Evolutionary conservation across 163 green algal genomes (phyloP), one percentile per base, ranked within the genome.

Genomic region (Picocystis sp.): DNA sequence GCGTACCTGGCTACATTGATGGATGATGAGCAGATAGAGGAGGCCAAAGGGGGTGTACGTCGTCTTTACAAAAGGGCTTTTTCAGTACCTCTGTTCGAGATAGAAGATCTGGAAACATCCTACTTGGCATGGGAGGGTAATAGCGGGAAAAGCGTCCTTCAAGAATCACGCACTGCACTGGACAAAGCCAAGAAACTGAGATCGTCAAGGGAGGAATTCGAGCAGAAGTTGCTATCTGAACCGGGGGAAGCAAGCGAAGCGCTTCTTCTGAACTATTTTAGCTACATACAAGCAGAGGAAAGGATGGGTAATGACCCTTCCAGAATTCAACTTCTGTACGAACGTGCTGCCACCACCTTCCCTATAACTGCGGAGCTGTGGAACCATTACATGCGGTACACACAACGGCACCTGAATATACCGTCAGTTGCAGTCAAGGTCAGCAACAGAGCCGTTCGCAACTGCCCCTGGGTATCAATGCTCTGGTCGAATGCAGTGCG

Each of bases 391-490:
- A 69, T 49, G 0, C 50, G 58, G 11, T 89, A 81, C 62, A 48
- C 88, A 55, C 72, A 92, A 58, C 38, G 49, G 12, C 19, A 58
- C 29, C 43, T 75, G 13, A 47, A 58, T 22, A 45, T 75, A 46
- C 56, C 62, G 11, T 43, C 44, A 10, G 35, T 79, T 0, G 53
- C 75, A 14, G 56, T 54, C 15, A 25, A 25, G 2, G 61, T 79
- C 10, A 89, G 83, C 46, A 49, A 47, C 17, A 69, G 79, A 13
- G 82, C 82, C 14, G 53, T 77, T 34, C 75, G 82, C 51, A 93
- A 93, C 71, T 94, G 84, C 65, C 80, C 81, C 43, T 94, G 84
- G 84, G 62, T 84, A 29, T 82, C 78, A 1, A 33, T 47, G 3
- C 47, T 94, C 46, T 94, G 83, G 83, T 72, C 65, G 12, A 45